Base-by-base conservation (phyloP, 345 rosid species). In the Rhizophora apiculata region DNA sequence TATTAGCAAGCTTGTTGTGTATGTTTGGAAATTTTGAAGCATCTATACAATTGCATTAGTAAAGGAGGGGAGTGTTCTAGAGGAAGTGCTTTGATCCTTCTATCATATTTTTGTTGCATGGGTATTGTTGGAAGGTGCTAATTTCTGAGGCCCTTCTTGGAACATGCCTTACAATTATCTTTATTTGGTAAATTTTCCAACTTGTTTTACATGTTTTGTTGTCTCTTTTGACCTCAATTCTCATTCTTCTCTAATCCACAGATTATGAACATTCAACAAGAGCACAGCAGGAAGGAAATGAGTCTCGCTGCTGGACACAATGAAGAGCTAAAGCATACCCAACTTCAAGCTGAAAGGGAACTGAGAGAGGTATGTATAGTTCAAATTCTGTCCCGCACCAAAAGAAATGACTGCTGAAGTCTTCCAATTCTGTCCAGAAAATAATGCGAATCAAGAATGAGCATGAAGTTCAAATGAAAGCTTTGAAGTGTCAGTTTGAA, bases 291-390 rank as follows among this genome's bases (percentile, higher is more conserved):
- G 69, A 86, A 66, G 85, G 96, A 87, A 76, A 74, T 78, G 70
- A 81, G 72, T 77, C 82, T 92, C 70, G 88, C 82, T 83, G 82
- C 87, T 61, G 68, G 78, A 54, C 86, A 85, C 66, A 74, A 61
- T 62, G 92, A 89, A 76, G 93, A 92, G 77, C 66, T 88, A 74
- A 88, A 85, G 74, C 85, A 78, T 69, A 60, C 73, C 72, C 84
- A 91, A 78, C 76, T 89, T 76, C 81, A 81, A 72, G 90, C 96
- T 68, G 96, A 89, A 81, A 80, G 76, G 64, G 96, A 90, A 69
- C 36, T 82, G 68, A 85, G 82, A 81, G 91, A 88, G 95, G 95
- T 88, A 62, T 31, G 13, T 62, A 67, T 43, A 36, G 37, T 63
- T 51, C 9, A 6, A 46, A 6, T 71, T 67, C 55, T 26, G 60